phyloP scores from a whole-genome alignment of 129 eudicot species.

The Flaveria robusta region DNA sequence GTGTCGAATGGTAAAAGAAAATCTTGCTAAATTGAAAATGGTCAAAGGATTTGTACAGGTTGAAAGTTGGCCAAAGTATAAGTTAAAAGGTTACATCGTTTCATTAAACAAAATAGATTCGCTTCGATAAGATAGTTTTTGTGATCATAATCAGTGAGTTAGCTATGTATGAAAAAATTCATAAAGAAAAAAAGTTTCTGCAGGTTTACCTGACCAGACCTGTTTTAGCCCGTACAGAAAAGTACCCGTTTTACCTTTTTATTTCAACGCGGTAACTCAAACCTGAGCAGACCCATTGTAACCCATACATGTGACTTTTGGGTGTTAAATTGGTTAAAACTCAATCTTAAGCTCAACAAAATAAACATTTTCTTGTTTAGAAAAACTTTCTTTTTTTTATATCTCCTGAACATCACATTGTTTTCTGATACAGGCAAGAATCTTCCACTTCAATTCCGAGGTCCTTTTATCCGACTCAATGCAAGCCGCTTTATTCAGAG shows the following conservation, averaged over 20 bases:
- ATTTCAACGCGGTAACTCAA: background rate
- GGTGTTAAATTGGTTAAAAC: too few relatives aligned
- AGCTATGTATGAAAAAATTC: background rate
- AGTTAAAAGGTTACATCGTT: background rate
- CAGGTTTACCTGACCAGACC: background rate
- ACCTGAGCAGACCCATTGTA: background rate
- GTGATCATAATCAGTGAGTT: background rate
- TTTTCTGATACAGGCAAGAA: constrained; percentile 64
- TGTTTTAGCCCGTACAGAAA: background rate
- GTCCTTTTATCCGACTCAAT: constrained; percentile 67
- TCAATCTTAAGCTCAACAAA: too few relatives aligned
- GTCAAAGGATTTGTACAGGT: background rate
- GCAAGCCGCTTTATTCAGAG: constrained; percentile 68
- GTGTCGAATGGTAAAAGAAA: background rate
- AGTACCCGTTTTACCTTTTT: too few relatives aligned
- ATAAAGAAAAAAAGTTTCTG: background rate
- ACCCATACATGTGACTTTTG: too few relatives aligned
- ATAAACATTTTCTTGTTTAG: too few relatives aligned
- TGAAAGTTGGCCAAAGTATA: background rate
- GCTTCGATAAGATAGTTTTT: background rate
- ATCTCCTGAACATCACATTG: background rate
- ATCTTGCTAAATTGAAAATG: background rate
- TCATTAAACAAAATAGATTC: background rate
- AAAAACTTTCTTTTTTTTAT: background rate
- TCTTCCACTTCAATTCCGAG: constrained; percentile 89